Evolutionary conservation across 176 grass and related monocot genomes (phyloP), one percentile per base, ranked within the genome.

Genomic region (Alloteropsis semialata): DNA sequence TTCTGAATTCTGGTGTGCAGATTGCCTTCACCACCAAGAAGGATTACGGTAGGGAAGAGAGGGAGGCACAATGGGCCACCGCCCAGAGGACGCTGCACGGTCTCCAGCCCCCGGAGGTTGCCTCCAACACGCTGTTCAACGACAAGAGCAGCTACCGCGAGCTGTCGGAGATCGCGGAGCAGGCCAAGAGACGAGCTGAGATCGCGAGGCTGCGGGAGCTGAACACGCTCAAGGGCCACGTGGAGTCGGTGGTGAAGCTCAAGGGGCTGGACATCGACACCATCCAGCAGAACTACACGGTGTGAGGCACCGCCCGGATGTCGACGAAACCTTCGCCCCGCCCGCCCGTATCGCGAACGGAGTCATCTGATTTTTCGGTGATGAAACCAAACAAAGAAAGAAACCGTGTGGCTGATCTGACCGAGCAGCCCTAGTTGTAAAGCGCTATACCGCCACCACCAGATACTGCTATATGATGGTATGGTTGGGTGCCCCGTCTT

Each of bases 81-180:
- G 97, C 97, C 2, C 97, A 99, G 85, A 94, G 97, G 66, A 99
- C 97, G 10, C 97, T 99, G 14, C 97, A 99, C 48, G 97, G 97
- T 15, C 97, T 99, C 22, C 97, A 96, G 80, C 90, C 95, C 48
- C 91, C 97, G 0, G 87, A 93, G 58, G 60, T 46, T 6, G 65
- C 73, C 55, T 22, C 76, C 6, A 62, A 77, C 65, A 56, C 73
- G 0, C 91, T 94, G 43, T 96, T 99, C 46, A 5, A 72, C 8
- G 97, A 99, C 72, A 99, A 96, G 93, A 92, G 49, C 87, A 96
- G 91, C 93, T 99, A 99, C 82, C 91, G 97, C n/a, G 97, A 96
- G 83, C 93, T 99, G 44, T 99, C 97, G 4, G 97, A 99, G 73
- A 96, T 99, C 12, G 97, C 97, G 0, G 97, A 99, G 87, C 89